Percentiles rank a stretch among this genome's conserved stretches.
These are phyloP conservation scores for Phaseolus lunatus DNA, from an alignment of 306 rosid genomes.

Conservation along the genomic window DNA sequence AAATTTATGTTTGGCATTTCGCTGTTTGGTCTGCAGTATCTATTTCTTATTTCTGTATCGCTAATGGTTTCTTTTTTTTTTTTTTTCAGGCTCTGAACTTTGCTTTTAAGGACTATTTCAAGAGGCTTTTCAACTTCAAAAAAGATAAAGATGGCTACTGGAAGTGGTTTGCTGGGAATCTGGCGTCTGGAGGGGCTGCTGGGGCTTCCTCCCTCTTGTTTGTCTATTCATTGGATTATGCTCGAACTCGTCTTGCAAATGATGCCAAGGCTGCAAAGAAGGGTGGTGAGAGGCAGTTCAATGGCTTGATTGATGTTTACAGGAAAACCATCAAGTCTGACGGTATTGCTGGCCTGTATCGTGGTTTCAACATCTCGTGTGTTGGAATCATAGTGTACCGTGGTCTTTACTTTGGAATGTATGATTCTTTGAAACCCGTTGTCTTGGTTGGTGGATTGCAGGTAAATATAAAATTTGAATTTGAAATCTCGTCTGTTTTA, in stretches of 20 bases:
- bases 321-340: conserved; percentile 70
- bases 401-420: conserved; percentile 87
- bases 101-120: conserved; percentile 85
- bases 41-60: not conserved
- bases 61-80: not conserved
- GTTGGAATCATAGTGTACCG: conserved; percentile 84
- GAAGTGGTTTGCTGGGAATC: conserved; percentile 90
- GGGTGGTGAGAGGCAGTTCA: conserved; percentile 89
- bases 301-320: conserved; percentile 79
- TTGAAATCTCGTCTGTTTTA: not conserved
- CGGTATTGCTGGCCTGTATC: conserved; percentile 79
- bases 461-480: conserved; percentile 47
- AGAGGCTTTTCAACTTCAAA: conserved; percentile 81
- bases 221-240: conserved; percentile 77
- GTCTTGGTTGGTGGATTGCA: conserved; percentile 69
- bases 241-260: conserved; percentile 77
- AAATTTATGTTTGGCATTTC: not conserved
- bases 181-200: conserved; percentile 87
- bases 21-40: not conserved
- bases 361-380: conserved; percentile 75
- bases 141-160: conserved; percentile 80
- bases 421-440: conserved; percentile 81
- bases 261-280: conserved; percentile 73
- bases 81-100: conserved; percentile 73
- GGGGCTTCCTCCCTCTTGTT: conserved; percentile 81